Conservation (phyloP, 495 filamentous ascomycete genomes). For the Aspergillus mulundensis region DNA sequence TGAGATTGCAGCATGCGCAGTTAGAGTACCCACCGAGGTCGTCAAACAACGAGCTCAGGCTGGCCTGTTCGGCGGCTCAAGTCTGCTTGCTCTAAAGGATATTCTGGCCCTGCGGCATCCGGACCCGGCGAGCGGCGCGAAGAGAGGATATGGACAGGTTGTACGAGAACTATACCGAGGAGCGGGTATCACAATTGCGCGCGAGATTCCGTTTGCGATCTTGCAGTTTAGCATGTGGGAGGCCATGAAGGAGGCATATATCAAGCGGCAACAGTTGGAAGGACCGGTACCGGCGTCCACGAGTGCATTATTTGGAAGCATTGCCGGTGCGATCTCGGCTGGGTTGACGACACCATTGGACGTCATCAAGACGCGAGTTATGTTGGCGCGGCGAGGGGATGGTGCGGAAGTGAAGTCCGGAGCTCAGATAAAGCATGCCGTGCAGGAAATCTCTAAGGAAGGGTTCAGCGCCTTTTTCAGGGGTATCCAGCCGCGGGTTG, state of each 20-base stretch:
- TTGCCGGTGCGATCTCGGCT: constrained; percentile 81
- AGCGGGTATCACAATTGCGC: constrained; percentile 84
- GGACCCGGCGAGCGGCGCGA: constrained; percentile 25
- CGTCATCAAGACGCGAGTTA: constrained; percentile 94
- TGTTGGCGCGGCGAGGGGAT: constrained; percentile 62
- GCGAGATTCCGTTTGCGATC: constrained; percentile 95
- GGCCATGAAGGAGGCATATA: constrained; percentile 65
- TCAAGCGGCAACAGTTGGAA: constrained; percentile 26
- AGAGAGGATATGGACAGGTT: constrained; percentile 52
- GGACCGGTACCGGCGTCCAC: constrained; percentile 61
- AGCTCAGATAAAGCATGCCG: constrained; percentile 53
- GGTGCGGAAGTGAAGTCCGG: constrained; percentile 34
- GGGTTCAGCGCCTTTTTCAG: constrained; percentile 79
- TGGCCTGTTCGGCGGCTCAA: constrained; percentile 56
- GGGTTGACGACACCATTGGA: constrained; percentile 90
- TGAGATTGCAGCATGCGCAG: constrained; percentile 87
- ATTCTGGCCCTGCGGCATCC: constrained; percentile 57
- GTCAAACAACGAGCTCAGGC: constrained; percentile 96
- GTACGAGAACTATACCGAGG: constrained; percentile 85
- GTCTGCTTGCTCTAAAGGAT: constrained; percentile 53
- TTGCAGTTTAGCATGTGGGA: constrained; percentile 98
- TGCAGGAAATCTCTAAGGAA: constrained; percentile 63
- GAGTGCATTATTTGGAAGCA: constrained; percentile 79
- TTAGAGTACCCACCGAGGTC: constrained; percentile 93
- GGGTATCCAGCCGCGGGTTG: constrained; percentile 80